phyloP scores from a whole-genome alignment of 371 early-diverging fungal species.

The Circinella minor region DNA sequence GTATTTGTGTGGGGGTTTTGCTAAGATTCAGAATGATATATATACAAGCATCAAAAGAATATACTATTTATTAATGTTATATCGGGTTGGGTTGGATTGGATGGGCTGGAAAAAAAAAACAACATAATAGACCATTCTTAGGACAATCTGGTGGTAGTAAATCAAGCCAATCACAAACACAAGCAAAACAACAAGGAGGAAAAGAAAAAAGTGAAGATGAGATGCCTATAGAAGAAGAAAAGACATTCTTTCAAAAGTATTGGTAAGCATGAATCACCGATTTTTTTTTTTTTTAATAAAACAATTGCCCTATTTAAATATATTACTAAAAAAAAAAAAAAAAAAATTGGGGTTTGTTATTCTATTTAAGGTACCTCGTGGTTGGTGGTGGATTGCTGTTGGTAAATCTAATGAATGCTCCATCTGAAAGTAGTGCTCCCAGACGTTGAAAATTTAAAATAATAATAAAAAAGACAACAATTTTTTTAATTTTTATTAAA shows the following conservation, averaged over 20 bases:
- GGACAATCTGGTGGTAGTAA: conserved; percentile 11
- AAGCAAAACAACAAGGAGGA: not conserved
- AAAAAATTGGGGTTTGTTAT: not conserved
- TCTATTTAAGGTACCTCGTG: conserved; percentile 8
- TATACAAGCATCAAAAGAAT: too few relatives aligned
- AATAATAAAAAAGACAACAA: not conserved
- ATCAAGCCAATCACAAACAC: not conserved
- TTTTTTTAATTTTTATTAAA: not conserved
- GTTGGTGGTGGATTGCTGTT: conserved; percentile 7
- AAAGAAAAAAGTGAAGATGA: conserved; percentile 16
- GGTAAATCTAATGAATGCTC: conserved; percentile 8
- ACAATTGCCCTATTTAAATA: not conserved
- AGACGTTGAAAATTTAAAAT: conserved; percentile 10
- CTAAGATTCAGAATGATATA: not conserved
- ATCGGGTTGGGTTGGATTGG: too few relatives aligned
- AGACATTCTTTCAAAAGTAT: conserved; percentile 31
- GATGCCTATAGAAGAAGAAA: conserved; percentile 23
- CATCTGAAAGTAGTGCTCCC: not conserved
- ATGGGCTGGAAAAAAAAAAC: too few relatives aligned
- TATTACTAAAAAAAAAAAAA: too few relatives aligned
- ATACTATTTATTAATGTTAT: not conserved
- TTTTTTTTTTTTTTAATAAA: too few relatives aligned
- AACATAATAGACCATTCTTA: conserved; percentile 9
- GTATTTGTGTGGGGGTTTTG: not conserved
- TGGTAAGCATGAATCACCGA: conserved; percentile 16